These are phyloP conservation scores for Clonostachys rhizophaga DNA, from an alignment of 2,329 filamentous ascomycete species.

Conservation along the genomic window DNA sequence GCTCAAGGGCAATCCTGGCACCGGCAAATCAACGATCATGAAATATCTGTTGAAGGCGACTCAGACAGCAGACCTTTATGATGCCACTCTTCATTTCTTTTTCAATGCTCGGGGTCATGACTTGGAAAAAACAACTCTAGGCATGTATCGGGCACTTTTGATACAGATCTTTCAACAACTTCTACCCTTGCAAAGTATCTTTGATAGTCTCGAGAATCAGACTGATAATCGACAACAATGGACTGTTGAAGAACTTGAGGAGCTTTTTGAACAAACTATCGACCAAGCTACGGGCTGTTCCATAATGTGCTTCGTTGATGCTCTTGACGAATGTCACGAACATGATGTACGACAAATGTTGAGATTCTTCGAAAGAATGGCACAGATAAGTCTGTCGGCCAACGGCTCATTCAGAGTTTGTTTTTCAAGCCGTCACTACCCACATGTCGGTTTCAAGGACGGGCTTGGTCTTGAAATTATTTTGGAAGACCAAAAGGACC, in stretches of 20 bases:
- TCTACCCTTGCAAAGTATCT: constrained; percentile 28
- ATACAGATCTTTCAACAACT: constrained; percentile 17
- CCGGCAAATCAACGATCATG: constrained; percentile 35
- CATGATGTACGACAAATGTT: constrained; percentile 35
- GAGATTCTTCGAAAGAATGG: constrained; percentile 30
- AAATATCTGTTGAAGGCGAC: constrained; percentile 24
- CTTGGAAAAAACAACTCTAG: constrained; percentile 17
- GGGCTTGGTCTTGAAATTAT: constrained; percentile 12
- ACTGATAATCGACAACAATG: constrained; percentile 8
- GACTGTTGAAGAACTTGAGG: constrained; percentile 10
- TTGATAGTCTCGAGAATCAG: constrained; percentile 13
- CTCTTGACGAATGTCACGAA: constrained; percentile 19
- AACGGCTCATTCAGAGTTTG: constrained; percentile 23
- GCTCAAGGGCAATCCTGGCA: constrained; percentile 36
- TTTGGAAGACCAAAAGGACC: constrained; percentile 10
- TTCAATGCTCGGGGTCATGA: constrained; percentile 25
- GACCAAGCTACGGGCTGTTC: constrained; percentile 4
- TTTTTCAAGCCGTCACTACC: constrained; percentile 42
- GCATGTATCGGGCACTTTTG: constrained; percentile 43
- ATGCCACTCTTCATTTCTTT: constrained; percentile 33
- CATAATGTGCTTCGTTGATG: constrained; percentile 4
- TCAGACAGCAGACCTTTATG: constrained; percentile 7
- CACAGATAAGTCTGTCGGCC: constrained; percentile 12
- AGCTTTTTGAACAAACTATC: constrained; percentile 3
- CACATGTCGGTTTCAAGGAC: constrained; percentile 24